Evolutionary conservation across 352 stramenopile genomes (phyloP).

Genomic region (Aphanomyces cochlioides): DNA sequence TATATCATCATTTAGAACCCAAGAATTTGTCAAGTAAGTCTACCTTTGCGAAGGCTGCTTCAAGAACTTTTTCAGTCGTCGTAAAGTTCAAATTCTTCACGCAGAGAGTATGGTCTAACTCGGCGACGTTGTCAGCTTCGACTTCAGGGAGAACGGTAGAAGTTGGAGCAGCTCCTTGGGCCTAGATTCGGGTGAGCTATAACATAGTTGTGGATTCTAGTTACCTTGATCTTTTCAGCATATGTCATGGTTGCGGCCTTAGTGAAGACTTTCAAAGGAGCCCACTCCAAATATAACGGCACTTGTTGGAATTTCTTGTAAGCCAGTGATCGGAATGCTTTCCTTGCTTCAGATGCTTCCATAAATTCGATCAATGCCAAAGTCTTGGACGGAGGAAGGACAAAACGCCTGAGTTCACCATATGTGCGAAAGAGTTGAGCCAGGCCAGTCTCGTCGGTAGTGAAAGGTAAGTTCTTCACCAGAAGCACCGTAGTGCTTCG

Average conservation of each 20-base stretch:
- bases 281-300: slow-evolving; percentile 98
- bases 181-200: background rate
- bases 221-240: slow-evolving; percentile 28
- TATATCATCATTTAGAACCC: slow-evolving; percentile 17
- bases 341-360: slow-evolving; percentile 91
- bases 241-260: slow-evolving; percentile 27
- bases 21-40: slow-evolving; percentile 37
- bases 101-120: slow-evolving; percentile 89
- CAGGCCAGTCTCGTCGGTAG: slow-evolving; percentile 91
- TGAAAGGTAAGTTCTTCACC: slow-evolving; percentile 98
- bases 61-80: slow-evolving; percentile 88
- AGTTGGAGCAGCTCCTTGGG: slow-evolving; percentile 58
- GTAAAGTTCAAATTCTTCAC: slow-evolving; percentile 99
- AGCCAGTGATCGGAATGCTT: slow-evolving; percentile 95
- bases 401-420: slow-evolving; percentile 81
- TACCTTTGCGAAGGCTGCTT: slow-evolving; percentile 59
- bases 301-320: slow-evolving; percentile 99
- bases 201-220: no score
- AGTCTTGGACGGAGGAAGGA: slow-evolving; percentile 91
- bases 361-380: slow-evolving; percentile 96
- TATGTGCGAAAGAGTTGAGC: slow-evolving; percentile 92
- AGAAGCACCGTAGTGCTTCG: slow-evolving; percentile 94
- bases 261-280: slow-evolving; percentile 85
- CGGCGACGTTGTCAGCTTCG: slow-evolving; percentile 45
- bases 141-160: slow-evolving; percentile 45